These are phyloP conservation scores for Umbelopsis isabellina DNA, from an alignment of 192 early-diverging fungal genomes.

Conservation along the genomic window DNA sequence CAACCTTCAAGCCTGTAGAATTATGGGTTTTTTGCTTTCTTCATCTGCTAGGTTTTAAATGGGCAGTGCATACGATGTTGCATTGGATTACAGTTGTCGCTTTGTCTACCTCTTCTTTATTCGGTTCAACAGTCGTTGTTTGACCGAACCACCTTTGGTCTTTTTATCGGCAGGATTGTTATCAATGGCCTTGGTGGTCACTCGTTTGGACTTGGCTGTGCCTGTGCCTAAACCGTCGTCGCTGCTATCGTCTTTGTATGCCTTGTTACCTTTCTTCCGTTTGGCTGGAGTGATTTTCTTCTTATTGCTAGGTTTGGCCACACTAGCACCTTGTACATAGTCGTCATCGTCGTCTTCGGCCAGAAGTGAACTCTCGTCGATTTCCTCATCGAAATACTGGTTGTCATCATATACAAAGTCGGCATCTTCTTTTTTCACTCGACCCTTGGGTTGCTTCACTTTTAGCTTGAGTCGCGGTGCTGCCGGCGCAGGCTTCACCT, in stretches of 20 bases:
- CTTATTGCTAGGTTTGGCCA: conserved; percentile 1
- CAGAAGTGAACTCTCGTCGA: not conserved
- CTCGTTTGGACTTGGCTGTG: conserved; percentile 1
- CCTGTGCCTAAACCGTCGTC: conserved; percentile 33
- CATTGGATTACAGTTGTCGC: too few relatives aligned
- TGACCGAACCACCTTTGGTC: conserved; percentile 20
- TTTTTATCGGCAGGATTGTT: not conserved
- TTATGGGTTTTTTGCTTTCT: too few relatives aligned
- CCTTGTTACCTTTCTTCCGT: not conserved
- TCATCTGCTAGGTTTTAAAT: too few relatives aligned
- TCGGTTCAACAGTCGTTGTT: conserved; percentile 31
- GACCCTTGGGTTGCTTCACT: not conserved
- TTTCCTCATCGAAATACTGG: conserved; percentile 20
- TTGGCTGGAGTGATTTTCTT: not conserved
- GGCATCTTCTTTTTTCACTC: conserved; percentile 12
- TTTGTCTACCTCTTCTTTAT: conserved; percentile 20
- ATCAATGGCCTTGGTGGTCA: not conserved
- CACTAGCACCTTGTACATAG: not conserved
- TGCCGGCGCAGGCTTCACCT: conserved; percentile 1
- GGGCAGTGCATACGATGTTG: too few relatives aligned
- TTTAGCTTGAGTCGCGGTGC: conserved; percentile 22
- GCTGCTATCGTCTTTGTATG: conserved; percentile 18
- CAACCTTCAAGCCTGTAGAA: too few relatives aligned
- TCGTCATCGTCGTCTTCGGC: conserved; percentile 32
- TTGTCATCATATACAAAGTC: conserved; percentile 15